Conservation (phyloP, 306 rosid species). For the Cicer cuneatum region DNA sequence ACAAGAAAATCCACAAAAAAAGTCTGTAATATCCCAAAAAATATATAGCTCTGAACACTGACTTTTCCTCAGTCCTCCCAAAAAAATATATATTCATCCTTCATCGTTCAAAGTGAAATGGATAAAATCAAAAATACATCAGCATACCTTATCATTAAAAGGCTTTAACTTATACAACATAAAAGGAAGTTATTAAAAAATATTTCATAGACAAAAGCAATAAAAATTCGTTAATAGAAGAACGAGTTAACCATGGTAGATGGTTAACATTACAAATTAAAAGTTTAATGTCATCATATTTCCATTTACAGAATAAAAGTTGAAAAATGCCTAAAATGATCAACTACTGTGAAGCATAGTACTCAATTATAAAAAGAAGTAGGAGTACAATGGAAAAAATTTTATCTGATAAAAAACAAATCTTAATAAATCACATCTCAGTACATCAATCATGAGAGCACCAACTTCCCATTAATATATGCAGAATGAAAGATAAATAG, state of each 20-base stretch:
- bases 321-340: no score
- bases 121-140: no score
- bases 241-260: neutral
- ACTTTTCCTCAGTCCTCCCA: neutral
- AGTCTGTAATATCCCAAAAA: neutral
- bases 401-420: neutral
- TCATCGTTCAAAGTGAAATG: neutral
- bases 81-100: neutral
- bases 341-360: no score
- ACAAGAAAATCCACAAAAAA: neutral
- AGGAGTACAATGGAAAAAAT: no score
- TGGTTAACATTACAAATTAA: no score
- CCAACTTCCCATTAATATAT: no score
- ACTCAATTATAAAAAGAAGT: no score
- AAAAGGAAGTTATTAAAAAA: neutral
- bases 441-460: neutral
- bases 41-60: neutral
- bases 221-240: neutral
- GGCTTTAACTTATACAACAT: neutral
- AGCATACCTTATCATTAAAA: neutral
- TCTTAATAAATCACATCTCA: neutral
- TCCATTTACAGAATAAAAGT: no score
- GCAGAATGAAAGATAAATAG: no score
- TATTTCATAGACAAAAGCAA: neutral
- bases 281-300: no score